Base-by-base conservation (phyloP, 768 basidiomycete genomes). In the Termitomyces eurrhizus region DNA sequence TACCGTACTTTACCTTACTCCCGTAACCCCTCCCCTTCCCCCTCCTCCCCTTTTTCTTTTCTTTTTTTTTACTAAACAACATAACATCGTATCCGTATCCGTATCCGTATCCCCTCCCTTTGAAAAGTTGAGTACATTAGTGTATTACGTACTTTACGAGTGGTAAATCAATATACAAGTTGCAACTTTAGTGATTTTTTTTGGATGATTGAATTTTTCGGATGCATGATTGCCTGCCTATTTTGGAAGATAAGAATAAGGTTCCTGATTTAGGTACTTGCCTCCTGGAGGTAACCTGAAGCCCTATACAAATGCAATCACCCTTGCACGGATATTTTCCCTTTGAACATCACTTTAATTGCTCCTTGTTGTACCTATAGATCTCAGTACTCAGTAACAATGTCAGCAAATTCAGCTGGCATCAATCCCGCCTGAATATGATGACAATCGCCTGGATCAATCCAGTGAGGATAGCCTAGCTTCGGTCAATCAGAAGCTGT, bases 401-500 rank as follows among this genome's bases (percentile, higher is more conserved):
- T 46, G 45, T 3, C 45, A 46, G 7, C 29, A 29, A 29, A 29
- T 29, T 29, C 29, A 2, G 13, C 21, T 13, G 24, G 6, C 45
- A 46, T 46, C 45, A 46, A 3, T 46, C 45, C 45, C n/a, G 18
- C 16, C 39, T n/a, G 12, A 8, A 41, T 54, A 54, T 32, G 53
- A 42, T 39, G 63, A 66, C 18, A 65, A 63, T 72, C 9, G 74
- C 69, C 7, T 63, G 74, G 42, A 71, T 70, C n/a, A 78, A 21
- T 21, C 21, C 21, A 21, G 21, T 21, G 21, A 21, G 21, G 21
- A 50, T 2, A 13, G 52, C 32, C 64, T 61, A 13, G 64, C 52
- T 35, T 64, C 67, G 14, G 67, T 72, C 52, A 79, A 80, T 65
- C 76, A 77, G 54, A 71, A 75, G 48, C 64, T 80, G 0, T 62